A percentile compares a stretch with the other conserved stretches of the same genome.
These are phyloP conservation scores for Aureobasidium sp. DNA, from an alignment of 2,329 filamentous ascomycete genomes.

Conservation along the genomic window DNA sequence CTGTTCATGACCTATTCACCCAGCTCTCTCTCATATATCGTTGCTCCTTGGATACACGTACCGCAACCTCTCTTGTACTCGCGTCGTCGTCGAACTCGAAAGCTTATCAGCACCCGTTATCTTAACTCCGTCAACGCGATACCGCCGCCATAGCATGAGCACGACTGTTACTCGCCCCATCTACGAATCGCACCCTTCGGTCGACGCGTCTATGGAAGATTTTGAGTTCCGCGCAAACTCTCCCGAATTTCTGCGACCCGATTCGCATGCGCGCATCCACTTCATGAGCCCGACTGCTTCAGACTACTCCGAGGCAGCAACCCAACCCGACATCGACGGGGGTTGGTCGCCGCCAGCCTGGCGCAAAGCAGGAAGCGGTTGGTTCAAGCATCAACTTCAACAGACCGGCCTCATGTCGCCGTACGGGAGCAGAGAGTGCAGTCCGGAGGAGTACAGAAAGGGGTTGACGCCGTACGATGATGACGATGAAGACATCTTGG, in stretches of 20 bases:
- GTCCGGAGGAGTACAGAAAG: conserved; percentile 47
- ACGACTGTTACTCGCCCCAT: conserved; percentile 25
- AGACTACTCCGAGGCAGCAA: conserved; percentile 35
- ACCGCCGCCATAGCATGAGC: conserved; percentile 15
- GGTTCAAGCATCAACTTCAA: conserved; percentile 39
- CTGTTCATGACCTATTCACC: background rate
- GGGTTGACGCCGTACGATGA: conserved; percentile 33
- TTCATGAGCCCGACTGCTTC: conserved; percentile 28
- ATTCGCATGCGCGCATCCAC: conserved; percentile 45
- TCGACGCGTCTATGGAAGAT: conserved; percentile 53
- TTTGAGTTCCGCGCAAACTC: conserved; percentile 48
- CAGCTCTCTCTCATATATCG: background rate
- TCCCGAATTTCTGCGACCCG: conserved; percentile 50
- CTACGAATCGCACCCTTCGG: conserved; percentile 48
- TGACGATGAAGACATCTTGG: conserved; percentile 38
- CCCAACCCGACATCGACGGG: conserved; percentile 39
- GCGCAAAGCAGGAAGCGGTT: conserved; percentile 50
- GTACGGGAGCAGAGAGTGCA: conserved; percentile 35
- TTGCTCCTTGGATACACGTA: background rate
- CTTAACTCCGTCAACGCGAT: conserved; percentile 10
- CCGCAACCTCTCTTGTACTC: background rate
- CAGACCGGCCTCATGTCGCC: conserved; percentile 22
- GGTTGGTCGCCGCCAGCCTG: conserved; percentile 60
- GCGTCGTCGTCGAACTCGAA: background rate
- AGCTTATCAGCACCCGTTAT: conserved; percentile 5